Evolutionary conservation across 208 protist genomes (phyloP).

Genomic region (Porcisia hertigi): DNA sequence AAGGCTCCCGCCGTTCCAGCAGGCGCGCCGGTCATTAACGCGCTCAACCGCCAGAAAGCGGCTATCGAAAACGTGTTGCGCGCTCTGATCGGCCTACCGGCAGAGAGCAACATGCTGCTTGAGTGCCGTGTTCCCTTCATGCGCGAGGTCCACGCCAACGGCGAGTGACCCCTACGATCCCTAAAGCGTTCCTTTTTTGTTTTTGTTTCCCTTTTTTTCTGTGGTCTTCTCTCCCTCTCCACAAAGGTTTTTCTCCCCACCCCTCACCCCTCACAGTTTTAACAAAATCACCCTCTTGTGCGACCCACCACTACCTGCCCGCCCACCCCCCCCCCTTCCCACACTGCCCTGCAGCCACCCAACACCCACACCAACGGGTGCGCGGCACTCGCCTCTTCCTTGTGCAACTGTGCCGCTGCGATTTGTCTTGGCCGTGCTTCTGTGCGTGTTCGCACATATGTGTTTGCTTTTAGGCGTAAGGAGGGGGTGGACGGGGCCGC

Average conservation of each 20-base stretch:
- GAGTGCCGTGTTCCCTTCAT: constrained; percentile 89
- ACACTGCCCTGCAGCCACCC: not conserved
- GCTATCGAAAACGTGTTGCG: constrained; percentile 96
- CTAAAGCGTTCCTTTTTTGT: not conserved
- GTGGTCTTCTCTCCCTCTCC: not conserved
- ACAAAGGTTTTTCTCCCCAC: not conserved
- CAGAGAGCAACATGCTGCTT: constrained; percentile 97
- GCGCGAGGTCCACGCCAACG: constrained; percentile 34
- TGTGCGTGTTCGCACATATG: not conserved
- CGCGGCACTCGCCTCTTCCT: not conserved
- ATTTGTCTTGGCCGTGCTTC: not conserved
- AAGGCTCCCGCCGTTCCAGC: constrained; percentile 96
- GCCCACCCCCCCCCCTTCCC: not conserved
- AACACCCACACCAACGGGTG: not conserved
- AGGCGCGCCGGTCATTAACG: constrained; percentile 97
- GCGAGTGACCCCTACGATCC: constrained; percentile 4
- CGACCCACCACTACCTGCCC: constrained; percentile 11
- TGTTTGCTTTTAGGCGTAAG: not conserved
- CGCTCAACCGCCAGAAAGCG: constrained; percentile 96
- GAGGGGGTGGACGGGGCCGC: not conserved
- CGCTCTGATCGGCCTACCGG: constrained; percentile 94
- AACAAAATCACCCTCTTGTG: constrained; percentile 5
- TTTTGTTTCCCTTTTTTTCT: not conserved
- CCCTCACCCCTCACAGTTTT: not conserved
- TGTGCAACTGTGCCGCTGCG: not conserved